Evolutionary conservation across 1,284 basidiomycete species (phyloP).

Genomic region (Ganoderma sp.): DNA sequence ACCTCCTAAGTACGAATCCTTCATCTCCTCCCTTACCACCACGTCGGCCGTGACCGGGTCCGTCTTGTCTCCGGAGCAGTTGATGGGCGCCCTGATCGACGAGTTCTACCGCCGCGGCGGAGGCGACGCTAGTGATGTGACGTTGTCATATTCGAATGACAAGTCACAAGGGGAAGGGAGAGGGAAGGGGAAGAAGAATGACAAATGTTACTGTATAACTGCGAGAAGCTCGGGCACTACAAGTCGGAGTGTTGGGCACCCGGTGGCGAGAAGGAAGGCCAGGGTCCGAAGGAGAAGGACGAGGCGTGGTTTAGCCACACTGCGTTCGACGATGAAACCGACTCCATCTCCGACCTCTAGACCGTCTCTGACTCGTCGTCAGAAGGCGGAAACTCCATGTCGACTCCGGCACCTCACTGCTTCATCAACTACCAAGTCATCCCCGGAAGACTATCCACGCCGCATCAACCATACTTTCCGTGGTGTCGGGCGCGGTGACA

Average conservation of each 20-base stretch:
- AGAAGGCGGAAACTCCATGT: conserved; percentile 30
- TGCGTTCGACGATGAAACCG: too few relatives aligned
- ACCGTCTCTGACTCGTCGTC: not conserved
- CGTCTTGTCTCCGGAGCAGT: conserved; percentile 19
- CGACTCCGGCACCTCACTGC: conserved; percentile 44
- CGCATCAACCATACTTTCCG: not conserved
- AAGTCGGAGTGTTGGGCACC: conserved; percentile 37
- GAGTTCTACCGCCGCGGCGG: conserved; percentile 26
- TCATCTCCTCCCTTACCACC: conserved; percentile 13
- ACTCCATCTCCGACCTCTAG: too few relatives aligned
- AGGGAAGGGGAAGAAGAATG: conserved; percentile 22
- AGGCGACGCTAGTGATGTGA: conserved; percentile 7
- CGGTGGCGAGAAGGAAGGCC: conserved; percentile 40
- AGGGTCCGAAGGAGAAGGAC: conserved; percentile 23
- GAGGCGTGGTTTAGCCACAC: too few relatives aligned
- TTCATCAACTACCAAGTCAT: conserved; percentile 41
- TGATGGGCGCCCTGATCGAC: conserved; percentile 28
- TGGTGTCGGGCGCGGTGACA: too few relatives aligned
- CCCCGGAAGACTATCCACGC: not conserved
- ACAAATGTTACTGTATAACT: conserved; percentile 37
- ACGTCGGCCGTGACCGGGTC: conserved; percentile 7
- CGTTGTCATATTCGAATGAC: conserved; percentile 20
- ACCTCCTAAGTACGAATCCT: conserved; percentile 19
- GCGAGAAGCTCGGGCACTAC: conserved; percentile 34
- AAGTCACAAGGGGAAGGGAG: conserved; percentile 7